A percentile compares a stretch with the other conserved stretches of the same genome.
phyloP scores from a whole-genome alignment of 1,139 yeast species.

The Magnusiomyces fungicola region DNA sequence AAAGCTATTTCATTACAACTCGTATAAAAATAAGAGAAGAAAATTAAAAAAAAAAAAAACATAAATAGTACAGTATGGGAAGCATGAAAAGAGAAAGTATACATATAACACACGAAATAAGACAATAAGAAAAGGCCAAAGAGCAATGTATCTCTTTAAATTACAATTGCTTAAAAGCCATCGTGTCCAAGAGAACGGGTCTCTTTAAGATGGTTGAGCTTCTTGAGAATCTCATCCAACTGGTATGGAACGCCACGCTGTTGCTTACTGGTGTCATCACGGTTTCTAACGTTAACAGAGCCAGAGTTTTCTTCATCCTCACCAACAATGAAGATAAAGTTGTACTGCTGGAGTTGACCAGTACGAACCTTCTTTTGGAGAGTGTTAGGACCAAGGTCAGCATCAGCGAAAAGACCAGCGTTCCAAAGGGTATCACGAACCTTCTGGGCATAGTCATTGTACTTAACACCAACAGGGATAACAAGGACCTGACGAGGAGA shows the following conservation, averaged over 20 bases:
- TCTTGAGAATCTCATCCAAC: conserved; percentile 61
- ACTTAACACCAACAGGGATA: conserved; percentile 93
- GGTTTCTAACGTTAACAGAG: conserved; percentile 85
- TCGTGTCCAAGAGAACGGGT: conserved; percentile 16
- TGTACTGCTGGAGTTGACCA: conserved; percentile 88
- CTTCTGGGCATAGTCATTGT: conserved; percentile 77
- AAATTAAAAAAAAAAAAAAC: too few relatives aligned
- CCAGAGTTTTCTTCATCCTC: conserved; percentile 75
- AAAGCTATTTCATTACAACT: too few relatives aligned
- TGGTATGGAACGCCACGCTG: conserved; percentile 80
- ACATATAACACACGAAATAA: too few relatives aligned
- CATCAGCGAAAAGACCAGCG: conserved; percentile 80
- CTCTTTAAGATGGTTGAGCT: conserved; percentile 45
- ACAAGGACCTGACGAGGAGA: conserved; percentile 94
- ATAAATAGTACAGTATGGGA: too few relatives aligned
- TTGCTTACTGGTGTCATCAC: conserved; percentile 81
- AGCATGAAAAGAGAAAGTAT: too few relatives aligned
- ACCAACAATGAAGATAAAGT: conserved; percentile 93
- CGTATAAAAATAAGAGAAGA: too few relatives aligned
- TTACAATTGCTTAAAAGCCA: conserved; percentile 6
- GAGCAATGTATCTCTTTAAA: too few relatives aligned
- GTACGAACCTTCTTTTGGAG: conserved; percentile 94
- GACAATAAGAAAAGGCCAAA: too few relatives aligned
- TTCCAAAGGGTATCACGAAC: conserved; percentile 63
- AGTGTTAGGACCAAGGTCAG: conserved; percentile 87